These are phyloP conservation scores for Ceratocystis colombiana DNA, from an alignment of 2,329 filamentous ascomycete genomes.

Conservation along the genomic window DNA sequence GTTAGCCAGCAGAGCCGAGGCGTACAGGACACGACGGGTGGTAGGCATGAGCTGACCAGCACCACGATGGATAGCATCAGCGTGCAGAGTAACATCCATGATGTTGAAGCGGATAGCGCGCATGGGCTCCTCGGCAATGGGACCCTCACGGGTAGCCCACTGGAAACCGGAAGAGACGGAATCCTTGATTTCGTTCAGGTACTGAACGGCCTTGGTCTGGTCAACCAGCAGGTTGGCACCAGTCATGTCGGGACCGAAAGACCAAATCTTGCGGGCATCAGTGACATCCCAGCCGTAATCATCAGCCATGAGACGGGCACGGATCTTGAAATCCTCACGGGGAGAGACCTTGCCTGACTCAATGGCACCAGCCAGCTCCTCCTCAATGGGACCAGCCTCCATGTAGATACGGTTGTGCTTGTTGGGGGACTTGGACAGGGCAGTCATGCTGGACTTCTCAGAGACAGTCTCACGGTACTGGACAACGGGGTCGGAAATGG, in stretches of 20 bases:
- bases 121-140: slow-evolving; percentile 96
- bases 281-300: slow-evolving; percentile 99
- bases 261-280: slow-evolving; percentile 99
- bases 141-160: slow-evolving; percentile 97
- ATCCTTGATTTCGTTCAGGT: slow-evolving; percentile 99
- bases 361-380: slow-evolving; percentile 85
- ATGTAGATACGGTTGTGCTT: slow-evolving; percentile 99
- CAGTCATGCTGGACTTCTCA: slow-evolving; percentile 79
- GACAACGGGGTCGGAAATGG: slow-evolving; percentile 95
- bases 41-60: slow-evolving; percentile 98
- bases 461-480: slow-evolving; percentile 95
- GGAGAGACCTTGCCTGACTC: slow-evolving; percentile 85
- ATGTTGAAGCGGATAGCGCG: slow-evolving; percentile 96
- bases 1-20: slow-evolving; percentile 78
- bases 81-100: slow-evolving; percentile 98
- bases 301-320: slow-evolving; percentile 90
- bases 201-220: slow-evolving; percentile 99
- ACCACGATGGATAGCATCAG: slow-evolving; percentile 99
- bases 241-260: slow-evolving; percentile 94
- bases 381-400: slow-evolving; percentile 76
- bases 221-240: slow-evolving; percentile 98
- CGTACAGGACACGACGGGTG: slow-evolving; percentile 93
- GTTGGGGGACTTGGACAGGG: slow-evolving; percentile 99
- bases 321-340: slow-evolving; percentile 97
- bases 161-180: slow-evolving; percentile 99